Evolutionary conservation across 2,329 filamentous ascomycete species (phyloP), one percentile per base, ranked within the genome.

Genomic region (Penicillium occitanis): DNA sequence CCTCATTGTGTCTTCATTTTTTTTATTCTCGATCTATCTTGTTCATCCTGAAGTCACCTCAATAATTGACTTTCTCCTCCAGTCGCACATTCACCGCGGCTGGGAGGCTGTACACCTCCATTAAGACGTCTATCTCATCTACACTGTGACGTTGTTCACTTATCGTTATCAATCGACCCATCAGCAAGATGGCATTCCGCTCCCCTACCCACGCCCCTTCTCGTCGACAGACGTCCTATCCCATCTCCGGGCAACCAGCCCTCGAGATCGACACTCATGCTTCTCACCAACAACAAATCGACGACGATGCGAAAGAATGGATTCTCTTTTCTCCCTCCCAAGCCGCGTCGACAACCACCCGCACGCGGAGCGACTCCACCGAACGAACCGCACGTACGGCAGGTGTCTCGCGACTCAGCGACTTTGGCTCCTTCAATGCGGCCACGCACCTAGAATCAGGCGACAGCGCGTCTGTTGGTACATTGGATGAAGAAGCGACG

Each of bases 221-320:
- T 57, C 65, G 65, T n/a, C 76, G 74, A 64, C 74, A 73, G 66
- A 74, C 73, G 25, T 75, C 76, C 30, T 77, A 77, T 60, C 72
- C 76, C 5, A 66, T 70, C 19, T 67, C 74, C 1, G 74, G 71
- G 61, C 71, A 69, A 30, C 22, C 33, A 17, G 11, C 14, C n/a
- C 19, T 63, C 37, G 48, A 58, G 2, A 14, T 35, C 17, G 28
- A 33, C 17, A 51, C 13, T 25, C 33, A 30, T 8, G n/a, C 37
- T 28, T 25, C 44, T 48, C 59, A 46, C 65, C 73, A 17, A 70
- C 8, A 73, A 82, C 69, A 78, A 81, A 22, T 74, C 80, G 51
- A 60, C 22, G 88, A 91, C 68, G 90, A 93, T 70, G 90, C 91
- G 13, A 90, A 95, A 78, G 94, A 96, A 86, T 99, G 95, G 95